Evolutionary conservation across 352 stramenopile genomes (phyloP), one percentile per base, ranked within the genome.

Genomic region (Phytophthora macrochlamydospora): DNA sequence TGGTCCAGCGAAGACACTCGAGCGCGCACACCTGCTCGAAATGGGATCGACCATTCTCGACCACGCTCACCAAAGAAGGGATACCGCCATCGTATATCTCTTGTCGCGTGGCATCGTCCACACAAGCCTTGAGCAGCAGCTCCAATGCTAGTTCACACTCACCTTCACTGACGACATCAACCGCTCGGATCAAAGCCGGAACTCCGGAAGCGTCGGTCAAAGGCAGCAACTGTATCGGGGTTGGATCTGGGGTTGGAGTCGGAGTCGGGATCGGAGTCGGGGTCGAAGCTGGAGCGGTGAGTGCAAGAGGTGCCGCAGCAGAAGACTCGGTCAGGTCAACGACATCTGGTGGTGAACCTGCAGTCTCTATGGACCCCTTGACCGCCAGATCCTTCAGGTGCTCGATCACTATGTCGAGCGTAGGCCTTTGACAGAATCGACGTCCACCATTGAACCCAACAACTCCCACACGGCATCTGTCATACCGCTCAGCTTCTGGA

Each of bases 181-280:
- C 28, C 6, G 28, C 29, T 35, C 4, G 5, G 3, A 67, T 2
- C 5, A 61, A 51, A 32, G 18, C 18, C 18, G 18, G 18, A 24
- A 24, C 18, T 24, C 18, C 18, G 18, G 18, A 24, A 24, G 18
- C 18, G 18, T 24, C 18, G 18, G 18, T 24, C 18, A 24, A 24
- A 24, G 18, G 18, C 0, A 24, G 18, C 18, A 24, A 24, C 18
- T 24, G 0, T 24, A 24, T 24, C 18, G 18, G 18, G 18, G 42
- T 43, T 38, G n/a, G 4, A 45, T 56, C 12, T 7, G 59, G 48
- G 8, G 68, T 40, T 7, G 69, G 8, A 24, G 14, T 46, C 40
- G 18, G 18, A 0, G 18, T 24, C 18, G 18, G 18, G n/a, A n/a
- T n/a, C n/a, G n/a, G n/a, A n/a, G n/a, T n/a, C n/a, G n/a, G n/a